Conservation (phyloP, 345 rosid genomes). For the Toxicodendron radicans region DNA sequence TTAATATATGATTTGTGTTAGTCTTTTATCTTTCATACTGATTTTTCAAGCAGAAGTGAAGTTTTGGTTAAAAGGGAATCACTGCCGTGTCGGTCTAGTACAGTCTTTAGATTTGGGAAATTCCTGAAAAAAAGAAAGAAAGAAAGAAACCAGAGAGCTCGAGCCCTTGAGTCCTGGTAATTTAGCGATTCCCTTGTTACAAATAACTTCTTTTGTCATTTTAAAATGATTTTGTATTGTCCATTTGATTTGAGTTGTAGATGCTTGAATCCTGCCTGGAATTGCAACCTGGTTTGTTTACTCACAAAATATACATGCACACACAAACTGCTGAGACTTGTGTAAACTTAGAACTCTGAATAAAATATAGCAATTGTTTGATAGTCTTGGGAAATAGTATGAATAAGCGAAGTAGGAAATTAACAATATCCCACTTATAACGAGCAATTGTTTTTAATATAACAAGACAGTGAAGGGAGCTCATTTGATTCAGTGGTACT, state of each 20-base stretch:
- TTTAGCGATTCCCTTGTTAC: no score
- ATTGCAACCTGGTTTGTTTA: constrained; percentile 17
- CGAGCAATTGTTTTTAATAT: not conserved
- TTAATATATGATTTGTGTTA: not conserved
- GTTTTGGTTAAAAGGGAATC: no score
- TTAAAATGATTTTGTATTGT: not conserved
- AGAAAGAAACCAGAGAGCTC: no score
- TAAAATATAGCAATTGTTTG: not conserved
- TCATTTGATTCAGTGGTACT: not conserved
- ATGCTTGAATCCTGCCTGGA: constrained; percentile 2
- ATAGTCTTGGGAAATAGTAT: no score
- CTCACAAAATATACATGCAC: constrained; percentile 31
- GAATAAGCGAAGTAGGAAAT: not conserved
- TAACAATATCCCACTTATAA: not conserved
- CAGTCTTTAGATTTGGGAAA: no score
- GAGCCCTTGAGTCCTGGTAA: no score
- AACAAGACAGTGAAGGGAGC: constrained; percentile 12
- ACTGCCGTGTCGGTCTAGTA: no score
- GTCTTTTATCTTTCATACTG: no score
- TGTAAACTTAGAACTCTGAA: not conserved
- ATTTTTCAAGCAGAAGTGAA: no score
- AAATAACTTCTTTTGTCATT: not conserved
- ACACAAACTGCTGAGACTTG: not conserved
- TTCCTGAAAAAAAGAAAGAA: no score
- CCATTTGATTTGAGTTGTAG: not conserved